Base-by-base conservation (phyloP, 2,329 filamentous ascomycete species). In the Botryotinia convoluta region DNA sequence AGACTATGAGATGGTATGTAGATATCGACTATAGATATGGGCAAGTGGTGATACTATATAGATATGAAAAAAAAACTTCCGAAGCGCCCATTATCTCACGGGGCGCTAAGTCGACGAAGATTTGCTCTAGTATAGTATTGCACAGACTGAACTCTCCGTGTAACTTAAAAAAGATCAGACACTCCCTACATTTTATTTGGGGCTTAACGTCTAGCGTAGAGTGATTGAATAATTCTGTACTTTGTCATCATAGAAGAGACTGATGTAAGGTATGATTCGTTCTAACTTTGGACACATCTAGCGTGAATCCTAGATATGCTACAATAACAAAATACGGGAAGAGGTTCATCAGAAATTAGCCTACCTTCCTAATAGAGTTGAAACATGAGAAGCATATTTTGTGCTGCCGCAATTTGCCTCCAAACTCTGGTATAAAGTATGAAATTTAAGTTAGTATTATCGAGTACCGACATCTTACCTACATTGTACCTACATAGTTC, bases 1-100 rank as follows among this genome's bases (percentile, higher is more conserved):
- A 42, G 22, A 59, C n/a, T 57, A 26, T 20, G 22, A 16, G 7
- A 44, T 29, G 20, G 14, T 20, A 32, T 69, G 10, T 16, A 44
- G 16, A 57, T 18, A 57, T 57, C 16, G 51, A 57, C 29, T 32
- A 6, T 69, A 44, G 48, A 42, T 12, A 29, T 35, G 48, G 48
- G 35, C 18, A 57, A 69, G 20, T 65, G 51, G 37, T 26, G 12
- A 18, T 57, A 42, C 51, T 69, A 69, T 69, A 69, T 69, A 57
- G 51, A 29, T 4, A 57, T 68, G 37, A 22, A 57, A 8, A 68
- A n/a, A 57, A 20, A n/a, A 26, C 6, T 57, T 26, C 35, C 18
- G 37, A 57, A 29, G 48, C 10, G 29, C 22, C 39, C 48, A 69
- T 69, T 9, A 37, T 42, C 44, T 42, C 12, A 37, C 35, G 18